A percentile compares a stretch with the other conserved stretches of the same genome.
Conservation (phyloP, 2,329 filamentous ascomycete genomes). For the Capronia americana region DNA sequence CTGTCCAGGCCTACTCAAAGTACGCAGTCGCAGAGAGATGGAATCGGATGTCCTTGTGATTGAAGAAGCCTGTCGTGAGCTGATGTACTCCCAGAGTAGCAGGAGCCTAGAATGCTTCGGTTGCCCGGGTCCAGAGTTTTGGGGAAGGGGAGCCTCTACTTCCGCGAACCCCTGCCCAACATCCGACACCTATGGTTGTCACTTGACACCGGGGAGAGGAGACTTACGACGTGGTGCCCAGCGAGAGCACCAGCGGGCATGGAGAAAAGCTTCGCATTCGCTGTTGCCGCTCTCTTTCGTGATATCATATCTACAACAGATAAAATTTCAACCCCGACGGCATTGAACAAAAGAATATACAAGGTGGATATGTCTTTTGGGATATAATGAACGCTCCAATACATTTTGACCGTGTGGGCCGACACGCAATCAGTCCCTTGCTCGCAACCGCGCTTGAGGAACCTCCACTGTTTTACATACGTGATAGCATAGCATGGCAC, state of each 20-base stretch:
- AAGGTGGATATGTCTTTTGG: not conserved
- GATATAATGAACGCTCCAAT: not conserved
- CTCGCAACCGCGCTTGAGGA: not conserved
- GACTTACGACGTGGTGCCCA: not conserved
- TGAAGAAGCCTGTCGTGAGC: not conserved
- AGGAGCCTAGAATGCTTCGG: not conserved
- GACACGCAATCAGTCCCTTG: not conserved
- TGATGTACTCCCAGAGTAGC: not conserved
- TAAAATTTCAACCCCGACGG: not conserved
- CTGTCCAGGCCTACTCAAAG: not conserved
- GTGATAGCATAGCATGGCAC: not conserved
- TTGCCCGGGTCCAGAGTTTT: not conserved
- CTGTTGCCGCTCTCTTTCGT: not conserved
- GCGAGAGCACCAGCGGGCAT: not conserved
- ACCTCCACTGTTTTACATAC: not conserved
- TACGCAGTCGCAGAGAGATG: not conserved
- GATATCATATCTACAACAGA: not conserved
- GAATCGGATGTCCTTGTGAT: not conserved
- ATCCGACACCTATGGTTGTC: not conserved
- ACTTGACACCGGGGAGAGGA: not conserved
- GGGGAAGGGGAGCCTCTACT: too few relatives aligned
- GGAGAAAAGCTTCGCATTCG: not conserved
- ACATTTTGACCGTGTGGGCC: not conserved
- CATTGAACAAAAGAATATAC: not conserved
- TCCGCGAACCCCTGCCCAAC: not conserved